Conservation (phyloP, 345 rosid genomes). For the Combretum micranthum region DNA sequence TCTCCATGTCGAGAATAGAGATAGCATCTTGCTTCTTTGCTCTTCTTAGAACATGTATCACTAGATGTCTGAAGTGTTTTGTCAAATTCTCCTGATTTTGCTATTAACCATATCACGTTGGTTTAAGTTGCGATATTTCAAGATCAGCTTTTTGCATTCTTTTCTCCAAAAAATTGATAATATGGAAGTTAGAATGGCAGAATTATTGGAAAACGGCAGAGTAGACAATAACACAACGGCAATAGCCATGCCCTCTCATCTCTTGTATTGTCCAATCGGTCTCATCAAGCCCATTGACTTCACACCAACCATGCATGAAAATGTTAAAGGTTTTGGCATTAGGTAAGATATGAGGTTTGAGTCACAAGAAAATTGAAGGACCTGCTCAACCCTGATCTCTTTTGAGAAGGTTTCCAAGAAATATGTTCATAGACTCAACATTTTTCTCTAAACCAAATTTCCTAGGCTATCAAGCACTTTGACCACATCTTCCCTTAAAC, state of each 20-base stretch:
- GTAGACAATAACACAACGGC: conserved; percentile 68
- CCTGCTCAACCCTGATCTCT: conserved; percentile 60
- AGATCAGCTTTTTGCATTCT: conserved; percentile 49
- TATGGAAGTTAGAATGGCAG: conserved; percentile 23
- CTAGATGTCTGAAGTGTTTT: conserved; percentile 44
- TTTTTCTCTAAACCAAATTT: conserved; percentile 60
- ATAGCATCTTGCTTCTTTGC: conserved; percentile 53
- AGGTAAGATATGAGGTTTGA: conserved; percentile 52
- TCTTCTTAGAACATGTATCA: conserved; percentile 54
- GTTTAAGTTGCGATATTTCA: conserved; percentile 70
- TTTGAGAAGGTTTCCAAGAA: conserved; percentile 78
- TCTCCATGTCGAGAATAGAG: conserved; percentile 46
- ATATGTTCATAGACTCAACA: conserved; percentile 61
- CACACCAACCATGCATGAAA: conserved; percentile 86
- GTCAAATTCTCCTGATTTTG: conserved; percentile 43
- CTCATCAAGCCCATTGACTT: conserved; percentile 56
- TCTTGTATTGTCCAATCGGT: conserved; percentile 85
- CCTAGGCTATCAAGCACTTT: conserved; percentile 45
- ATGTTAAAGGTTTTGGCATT: conserved; percentile 63
- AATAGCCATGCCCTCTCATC: conserved; percentile 67
- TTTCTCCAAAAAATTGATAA: conserved; percentile 55
- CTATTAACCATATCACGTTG: conserved; percentile 47
- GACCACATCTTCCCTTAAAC: conserved; percentile 75
- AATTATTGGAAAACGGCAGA: conserved; percentile 61
- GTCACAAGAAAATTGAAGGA: conserved; percentile 52